phyloP scores from a whole-genome alignment of 1,284 basidiomycete species.

The Lignosus rhinocerotis region DNA sequence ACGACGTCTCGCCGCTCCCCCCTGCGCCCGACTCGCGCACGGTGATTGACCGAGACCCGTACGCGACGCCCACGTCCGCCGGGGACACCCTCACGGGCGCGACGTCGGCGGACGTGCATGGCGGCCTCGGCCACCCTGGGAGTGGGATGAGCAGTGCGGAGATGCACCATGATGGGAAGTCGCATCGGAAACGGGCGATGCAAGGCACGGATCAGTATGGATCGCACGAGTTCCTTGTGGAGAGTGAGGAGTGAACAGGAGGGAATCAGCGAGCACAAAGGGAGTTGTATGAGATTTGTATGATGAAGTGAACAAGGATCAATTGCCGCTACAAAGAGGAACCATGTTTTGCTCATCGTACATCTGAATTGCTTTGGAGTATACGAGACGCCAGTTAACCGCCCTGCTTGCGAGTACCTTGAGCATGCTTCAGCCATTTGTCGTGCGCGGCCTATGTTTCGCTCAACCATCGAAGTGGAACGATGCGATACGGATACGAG shows the following conservation, averaged over 20 bases:
- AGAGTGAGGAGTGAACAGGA: slow-evolving; percentile 11
- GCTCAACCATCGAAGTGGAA: too few relatives aligned
- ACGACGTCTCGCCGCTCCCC: slow-evolving; percentile 14
- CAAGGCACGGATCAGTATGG: slow-evolving; percentile 29
- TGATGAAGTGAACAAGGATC: background rate
- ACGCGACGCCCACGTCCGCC: slow-evolving; percentile 23
- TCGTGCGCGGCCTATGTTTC: too few relatives aligned
- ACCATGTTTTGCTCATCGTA: too few relatives aligned
- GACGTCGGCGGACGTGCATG: slow-evolving; percentile 37
- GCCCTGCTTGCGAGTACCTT: too few relatives aligned
- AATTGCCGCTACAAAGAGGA: too few relatives aligned
- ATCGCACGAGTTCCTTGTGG: slow-evolving; percentile 20
- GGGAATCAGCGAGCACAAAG: background rate
- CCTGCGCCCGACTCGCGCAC: slow-evolving; percentile 32
- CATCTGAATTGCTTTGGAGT: too few relatives aligned
- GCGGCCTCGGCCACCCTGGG: slow-evolving; percentile 34
- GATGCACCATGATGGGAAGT: slow-evolving; percentile 34
- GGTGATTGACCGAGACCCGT: slow-evolving; percentile 32
- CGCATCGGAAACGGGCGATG: slow-evolving; percentile 31
- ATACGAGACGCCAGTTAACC: too few relatives aligned
- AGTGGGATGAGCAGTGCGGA: slow-evolving; percentile 35
- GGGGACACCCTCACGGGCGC: slow-evolving; percentile 32
- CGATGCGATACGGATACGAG: too few relatives aligned
- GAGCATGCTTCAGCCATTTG: too few relatives aligned
- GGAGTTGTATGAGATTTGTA: background rate